Evolutionary conservation across 805 yeast genomes (phyloP).

Genomic region (Nakazawaea ambrosiae): DNA sequence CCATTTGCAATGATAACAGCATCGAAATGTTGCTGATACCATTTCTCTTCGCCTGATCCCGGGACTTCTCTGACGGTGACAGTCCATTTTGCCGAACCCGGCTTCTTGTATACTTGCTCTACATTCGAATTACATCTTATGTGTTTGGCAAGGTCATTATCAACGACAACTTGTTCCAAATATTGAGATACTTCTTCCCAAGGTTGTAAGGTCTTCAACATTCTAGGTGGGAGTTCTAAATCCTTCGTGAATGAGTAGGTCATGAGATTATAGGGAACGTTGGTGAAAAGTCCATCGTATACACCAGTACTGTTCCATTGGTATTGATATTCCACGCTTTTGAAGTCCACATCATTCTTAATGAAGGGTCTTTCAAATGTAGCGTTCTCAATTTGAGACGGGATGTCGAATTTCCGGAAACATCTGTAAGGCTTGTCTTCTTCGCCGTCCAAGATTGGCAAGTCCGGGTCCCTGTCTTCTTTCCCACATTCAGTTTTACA

Average conservation of each 20-base stretch:
- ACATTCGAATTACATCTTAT: slow-evolving; percentile 29
- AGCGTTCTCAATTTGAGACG: slow-evolving; percentile 23
- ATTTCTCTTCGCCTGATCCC: slow-evolving; percentile 14
- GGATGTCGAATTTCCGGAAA: slow-evolving; percentile 1
- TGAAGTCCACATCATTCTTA: slow-evolving; percentile 15
- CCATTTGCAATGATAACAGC: slow-evolving; percentile 35
- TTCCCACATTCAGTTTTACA: slow-evolving; percentile 13
- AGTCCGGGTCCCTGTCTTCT: slow-evolving; percentile 17
- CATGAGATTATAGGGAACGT: slow-evolving; percentile 31
- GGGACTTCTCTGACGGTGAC: slow-evolving; percentile 18
- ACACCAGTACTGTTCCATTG: slow-evolving; percentile 34
- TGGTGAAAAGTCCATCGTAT: slow-evolving; percentile 32
- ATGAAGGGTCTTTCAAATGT: slow-evolving; percentile 27
- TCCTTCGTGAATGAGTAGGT: slow-evolving; percentile 29
- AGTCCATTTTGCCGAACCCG: slow-evolving; percentile 25
- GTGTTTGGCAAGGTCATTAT: slow-evolving; percentile 21
- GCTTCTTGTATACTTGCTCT: slow-evolving; percentile 21
- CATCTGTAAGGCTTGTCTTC: slow-evolving; percentile 6
- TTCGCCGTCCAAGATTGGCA: slow-evolving; percentile 5
- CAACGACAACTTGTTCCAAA: slow-evolving; percentile 17
- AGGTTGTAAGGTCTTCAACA: slow-evolving; percentile 8
- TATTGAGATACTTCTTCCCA: slow-evolving; percentile 14
- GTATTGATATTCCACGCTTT: slow-evolving; percentile 13
- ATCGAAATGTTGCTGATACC: slow-evolving; percentile 36
- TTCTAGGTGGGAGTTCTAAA: slow-evolving; percentile 6